phyloP scores from a whole-genome alignment of 1,284 basidiomycete species.

The Hemileia vastatrix region DNA sequence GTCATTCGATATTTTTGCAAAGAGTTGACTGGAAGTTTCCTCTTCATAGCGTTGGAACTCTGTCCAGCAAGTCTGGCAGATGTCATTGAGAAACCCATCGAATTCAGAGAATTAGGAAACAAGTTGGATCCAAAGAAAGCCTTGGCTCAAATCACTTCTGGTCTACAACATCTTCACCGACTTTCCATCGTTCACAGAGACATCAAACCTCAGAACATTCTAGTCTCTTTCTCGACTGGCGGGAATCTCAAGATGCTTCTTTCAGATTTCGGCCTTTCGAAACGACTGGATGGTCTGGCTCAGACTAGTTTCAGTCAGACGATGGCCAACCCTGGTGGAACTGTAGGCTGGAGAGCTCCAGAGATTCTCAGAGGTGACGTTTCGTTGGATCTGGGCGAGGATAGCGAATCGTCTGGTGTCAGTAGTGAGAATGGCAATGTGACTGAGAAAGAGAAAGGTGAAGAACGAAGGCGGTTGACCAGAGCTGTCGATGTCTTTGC shows the following conservation, averaged over 20 bases:
- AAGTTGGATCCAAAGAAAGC: slow-evolving; percentile 72
- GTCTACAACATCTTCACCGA: slow-evolving; percentile 78
- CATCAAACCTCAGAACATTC: slow-evolving; percentile 96
- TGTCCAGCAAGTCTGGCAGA: slow-evolving; percentile 92
- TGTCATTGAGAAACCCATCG: slow-evolving; percentile 66
- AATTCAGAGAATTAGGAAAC: slow-evolving; percentile 50
- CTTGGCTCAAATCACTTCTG: slow-evolving; percentile 72
- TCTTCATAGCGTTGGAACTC: slow-evolving; percentile 93
- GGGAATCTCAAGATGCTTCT: slow-evolving; percentile 82
- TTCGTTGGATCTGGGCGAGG: slow-evolving; percentile 62
- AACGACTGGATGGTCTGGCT: slow-evolving; percentile 77
- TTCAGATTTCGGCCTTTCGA: slow-evolving; percentile 87
- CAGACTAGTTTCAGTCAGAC: slow-evolving; percentile 91
- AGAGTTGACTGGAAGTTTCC: slow-evolving; percentile 80
- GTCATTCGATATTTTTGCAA: slow-evolving; percentile 96
- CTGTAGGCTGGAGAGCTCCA: slow-evolving; percentile 85
- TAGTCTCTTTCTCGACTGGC: slow-evolving; percentile 69
- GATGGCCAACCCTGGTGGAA: slow-evolving; percentile 66
- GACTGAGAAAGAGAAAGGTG: not conserved
- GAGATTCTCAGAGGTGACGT: slow-evolving; percentile 85
- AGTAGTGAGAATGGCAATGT: slow-evolving; percentile 13
- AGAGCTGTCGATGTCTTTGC: slow-evolving; percentile 43
- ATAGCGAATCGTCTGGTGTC: slow-evolving; percentile 27
- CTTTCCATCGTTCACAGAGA: slow-evolving; percentile 95
- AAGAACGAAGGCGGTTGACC: slow-evolving; percentile 34